Evolutionary conservation across 805 yeast species (phyloP).

Genomic region (Saccharomyces mikatae): DNA sequence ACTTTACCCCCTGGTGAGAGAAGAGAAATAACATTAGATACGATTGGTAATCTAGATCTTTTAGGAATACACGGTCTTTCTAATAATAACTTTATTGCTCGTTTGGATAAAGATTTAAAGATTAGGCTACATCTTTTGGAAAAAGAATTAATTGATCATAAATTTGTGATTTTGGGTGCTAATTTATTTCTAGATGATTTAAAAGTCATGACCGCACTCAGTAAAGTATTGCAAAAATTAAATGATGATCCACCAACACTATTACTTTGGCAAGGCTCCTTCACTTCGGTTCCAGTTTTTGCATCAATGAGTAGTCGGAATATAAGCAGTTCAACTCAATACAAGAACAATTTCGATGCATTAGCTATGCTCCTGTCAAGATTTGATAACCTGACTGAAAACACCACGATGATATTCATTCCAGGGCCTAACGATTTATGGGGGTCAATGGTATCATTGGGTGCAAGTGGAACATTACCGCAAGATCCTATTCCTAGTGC

Average conservation of each 20-base stretch:
- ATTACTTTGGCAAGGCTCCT: conserved; percentile 77
- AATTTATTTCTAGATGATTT: conserved; percentile 59
- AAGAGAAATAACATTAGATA: conserved; percentile 56
- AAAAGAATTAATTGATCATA: conserved; percentile 45
- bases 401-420: conserved; percentile 56
- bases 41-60: conserved; percentile 74
- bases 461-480: conserved; percentile 61
- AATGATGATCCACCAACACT: conserved; percentile 57
- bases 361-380: conserved; percentile 58
- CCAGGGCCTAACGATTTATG: conserved; percentile 95
- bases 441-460: conserved; percentile 63
- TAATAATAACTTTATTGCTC: conserved; percentile 33
- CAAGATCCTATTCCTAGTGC: conserved; percentile 60
- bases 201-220: conserved; percentile 52
- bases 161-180: conserved; percentile 65
- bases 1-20: conserved; percentile 87
- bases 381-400: conserved; percentile 29
- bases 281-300: conserved; percentile 56
- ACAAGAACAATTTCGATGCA: conserved; percentile 63
- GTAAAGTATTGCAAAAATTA: conserved; percentile 49
- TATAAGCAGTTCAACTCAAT: conserved; percentile 43
- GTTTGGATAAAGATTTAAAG: conserved; percentile 55
- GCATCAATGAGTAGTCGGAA: conserved; percentile 46
- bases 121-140: conserved; percentile 51
- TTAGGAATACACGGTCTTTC: conserved; percentile 36